A percentile compares a stretch with the other conserved stretches of the same genome.
phyloP scores from a whole-genome alignment of 805 yeast species.

The Ogataea populi-albae region DNA sequence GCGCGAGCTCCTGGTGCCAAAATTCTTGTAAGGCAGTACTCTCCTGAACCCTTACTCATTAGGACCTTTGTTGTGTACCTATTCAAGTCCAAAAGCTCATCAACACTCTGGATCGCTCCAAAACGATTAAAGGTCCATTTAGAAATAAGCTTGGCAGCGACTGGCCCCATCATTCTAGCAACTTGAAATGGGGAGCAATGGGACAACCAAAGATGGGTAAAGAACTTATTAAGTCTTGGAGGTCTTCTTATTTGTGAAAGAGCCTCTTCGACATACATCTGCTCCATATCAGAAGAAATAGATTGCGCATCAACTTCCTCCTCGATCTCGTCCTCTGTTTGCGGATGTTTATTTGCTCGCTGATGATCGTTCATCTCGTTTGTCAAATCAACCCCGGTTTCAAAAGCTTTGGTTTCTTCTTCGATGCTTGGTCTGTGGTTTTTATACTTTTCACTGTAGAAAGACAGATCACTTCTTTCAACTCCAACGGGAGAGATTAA shows the following conservation, averaged over 20 bases:
- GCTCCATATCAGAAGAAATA: conserved; percentile 12
- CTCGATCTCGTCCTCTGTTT: conserved; percentile 3
- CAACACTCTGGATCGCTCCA: conserved; percentile 25
- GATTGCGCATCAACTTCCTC: conserved; percentile 9
- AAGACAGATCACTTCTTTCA: conserved; percentile 58
- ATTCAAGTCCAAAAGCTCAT: conserved; percentile 43
- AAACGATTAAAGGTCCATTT: conserved; percentile 55
- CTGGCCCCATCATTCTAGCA: conserved; percentile 50
- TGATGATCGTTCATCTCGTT: conserved; percentile 30
- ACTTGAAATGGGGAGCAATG: conserved; percentile 55
- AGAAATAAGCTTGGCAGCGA: conserved; percentile 49
- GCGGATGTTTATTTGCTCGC: background rate
- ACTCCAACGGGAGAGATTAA: conserved; percentile 77
- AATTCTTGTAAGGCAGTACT: conserved; percentile 57
- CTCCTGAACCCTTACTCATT: conserved; percentile 60
- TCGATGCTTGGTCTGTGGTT: conserved; percentile 9
- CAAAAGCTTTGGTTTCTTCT: conserved; percentile 17
- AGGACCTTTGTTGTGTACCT: conserved; percentile 53
- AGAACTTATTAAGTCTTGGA: conserved; percentile 34
- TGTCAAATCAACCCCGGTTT: conserved; percentile 31
- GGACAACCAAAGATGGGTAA: conserved; percentile 48
- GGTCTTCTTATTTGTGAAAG: conserved; percentile 31
- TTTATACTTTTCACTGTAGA: conserved; percentile 9
- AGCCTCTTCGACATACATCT: conserved; percentile 6
- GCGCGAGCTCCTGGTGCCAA: conserved; percentile 59